Conservation (phyloP, 1,284 basidiomycete species). For the Rhodofomes roseus region DNA sequence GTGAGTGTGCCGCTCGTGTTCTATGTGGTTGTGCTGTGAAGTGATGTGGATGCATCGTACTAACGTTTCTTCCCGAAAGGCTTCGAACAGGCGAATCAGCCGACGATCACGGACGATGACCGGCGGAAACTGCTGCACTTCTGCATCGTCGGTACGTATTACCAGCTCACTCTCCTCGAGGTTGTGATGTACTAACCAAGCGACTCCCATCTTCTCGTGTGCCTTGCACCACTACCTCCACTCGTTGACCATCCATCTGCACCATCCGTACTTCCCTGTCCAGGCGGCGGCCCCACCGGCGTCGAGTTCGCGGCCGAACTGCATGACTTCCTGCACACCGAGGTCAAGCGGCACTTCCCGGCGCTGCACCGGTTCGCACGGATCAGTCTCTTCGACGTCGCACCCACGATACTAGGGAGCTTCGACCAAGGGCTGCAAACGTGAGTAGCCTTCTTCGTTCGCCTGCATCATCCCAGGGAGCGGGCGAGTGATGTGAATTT, state of each 20-base stretch:
- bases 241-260: not conserved
- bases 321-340: slow-evolving; percentile 78
- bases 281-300: slow-evolving; percentile 74
- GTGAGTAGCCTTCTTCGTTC: slow-evolving; percentile 34
- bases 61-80: no score
- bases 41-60: no score
- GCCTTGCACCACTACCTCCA: slow-evolving; percentile 9
- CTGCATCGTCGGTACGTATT: slow-evolving; percentile 68
- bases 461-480: not conserved
- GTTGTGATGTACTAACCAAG: not conserved
- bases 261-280: not conserved
- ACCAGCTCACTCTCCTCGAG: slow-evolving; percentile 3
- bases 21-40: not conserved
- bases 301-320: slow-evolving; percentile 87
- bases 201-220: not conserved
- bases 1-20: slow-evolving; percentile 33
- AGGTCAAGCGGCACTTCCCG: slow-evolving; percentile 68
- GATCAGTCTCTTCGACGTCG: slow-evolving; percentile 81
- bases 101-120: slow-evolving; percentile 61
- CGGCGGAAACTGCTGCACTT: slow-evolving; percentile 71
- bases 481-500: not conserved
- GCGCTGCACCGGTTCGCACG: slow-evolving; percentile 55
- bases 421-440: slow-evolving; percentile 72
- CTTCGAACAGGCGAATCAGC: slow-evolving; percentile 80
- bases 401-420: slow-evolving; percentile 74